Base-by-base conservation (phyloP, 2,329 filamentous ascomycete genomes). In the Colletotrichum plurivorum region DNA sequence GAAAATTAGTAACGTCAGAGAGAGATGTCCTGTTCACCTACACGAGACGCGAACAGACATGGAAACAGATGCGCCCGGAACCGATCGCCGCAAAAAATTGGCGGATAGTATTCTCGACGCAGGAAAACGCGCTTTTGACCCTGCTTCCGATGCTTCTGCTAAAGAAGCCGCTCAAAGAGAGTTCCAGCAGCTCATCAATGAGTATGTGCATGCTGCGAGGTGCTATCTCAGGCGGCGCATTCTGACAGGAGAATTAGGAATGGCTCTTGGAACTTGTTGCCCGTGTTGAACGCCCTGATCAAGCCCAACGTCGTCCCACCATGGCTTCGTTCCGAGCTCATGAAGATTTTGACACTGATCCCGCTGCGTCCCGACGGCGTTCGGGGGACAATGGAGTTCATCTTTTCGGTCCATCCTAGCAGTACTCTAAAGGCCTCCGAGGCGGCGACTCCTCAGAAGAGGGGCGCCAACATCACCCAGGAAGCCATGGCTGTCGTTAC, bases 351-450 rank as follows among this genome's bases (percentile, higher is more conserved):
- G 52, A 89, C 90, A 1, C 76, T 84, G 13, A 75, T 93, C 10
- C 91, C 92, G 1, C 81, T 93, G 27, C 84, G 91, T 4, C 79
- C 82, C 2, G 85, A 89, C 70, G 92, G 92, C 18, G 89, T 94
- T 15, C 86, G 91, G 41, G 86, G 88, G 27, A 91, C 89, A 0
- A 83, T 93, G 70, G 91, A 93, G 75, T 93, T 93, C 74, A 84
- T 94, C 43, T 91, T 93, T 66, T 86, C 90, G 1, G 89, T 92
- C 7, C 91, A 93, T 70, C 88, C 91, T 0, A 84, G 87, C 70
- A 84, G 81, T 71, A 79, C 80, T 7, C 77, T 81, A 65, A 78
- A 79, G 72, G 61, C 76, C 0, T 78, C 81, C 7, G 83, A 85
- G 63, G 79, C 80, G 1, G 77, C 80, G 2, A 74, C 75, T 4